A percentile compares a stretch with the other conserved stretches of the same genome.
Evolutionary conservation across 768 basidiomycete genomes (phyloP).

Genomic region (Lyophyllum shimeji): DNA sequence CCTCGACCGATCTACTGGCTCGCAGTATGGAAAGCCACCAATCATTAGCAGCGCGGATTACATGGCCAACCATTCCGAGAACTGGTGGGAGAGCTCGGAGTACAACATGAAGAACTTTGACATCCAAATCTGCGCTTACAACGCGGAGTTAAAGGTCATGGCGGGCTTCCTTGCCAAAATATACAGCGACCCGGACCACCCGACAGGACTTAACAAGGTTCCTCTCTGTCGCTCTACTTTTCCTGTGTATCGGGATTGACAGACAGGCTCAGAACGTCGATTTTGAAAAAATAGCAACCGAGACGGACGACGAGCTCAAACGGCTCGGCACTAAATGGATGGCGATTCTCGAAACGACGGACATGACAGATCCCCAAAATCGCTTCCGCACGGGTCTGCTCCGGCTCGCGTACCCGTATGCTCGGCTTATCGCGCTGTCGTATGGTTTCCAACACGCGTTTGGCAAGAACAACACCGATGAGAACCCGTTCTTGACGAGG

Average conservation of each 20-base stretch:
- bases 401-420: constrained; percentile 64
- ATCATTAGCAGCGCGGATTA: constrained; percentile 79
- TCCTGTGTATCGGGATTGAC: neutral
- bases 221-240: constrained; percentile 6
- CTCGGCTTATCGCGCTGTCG: constrained; percentile 66
- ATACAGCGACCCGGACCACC: constrained; percentile 71
- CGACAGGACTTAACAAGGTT: constrained; percentile 77
- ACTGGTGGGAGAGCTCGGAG: constrained; percentile 69
- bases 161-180: constrained; percentile 60
- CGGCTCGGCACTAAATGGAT: constrained; percentile 57
- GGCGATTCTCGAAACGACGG: constrained; percentile 46
- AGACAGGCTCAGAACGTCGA: constrained; percentile 52
- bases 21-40: constrained; percentile 85
- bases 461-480: constrained; percentile 58
- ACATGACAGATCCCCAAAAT: constrained; percentile 54
- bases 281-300: constrained; percentile 61
- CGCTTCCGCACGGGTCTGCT: constrained; percentile 62
- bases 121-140: constrained; percentile 79
- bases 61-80: constrained; percentile 65
- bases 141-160: constrained; percentile 68
- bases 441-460: constrained; percentile 79
- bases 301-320: constrained; percentile 70
- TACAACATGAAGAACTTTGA: constrained; percentile 76
- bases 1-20: constrained; percentile 84
- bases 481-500: constrained; percentile 64